Percentiles rank a stretch among this genome's conserved stretches.
Evolutionary conservation across 192 early-diverging fungal species (phyloP).

Genomic region (Coemansia javaensis): DNA sequence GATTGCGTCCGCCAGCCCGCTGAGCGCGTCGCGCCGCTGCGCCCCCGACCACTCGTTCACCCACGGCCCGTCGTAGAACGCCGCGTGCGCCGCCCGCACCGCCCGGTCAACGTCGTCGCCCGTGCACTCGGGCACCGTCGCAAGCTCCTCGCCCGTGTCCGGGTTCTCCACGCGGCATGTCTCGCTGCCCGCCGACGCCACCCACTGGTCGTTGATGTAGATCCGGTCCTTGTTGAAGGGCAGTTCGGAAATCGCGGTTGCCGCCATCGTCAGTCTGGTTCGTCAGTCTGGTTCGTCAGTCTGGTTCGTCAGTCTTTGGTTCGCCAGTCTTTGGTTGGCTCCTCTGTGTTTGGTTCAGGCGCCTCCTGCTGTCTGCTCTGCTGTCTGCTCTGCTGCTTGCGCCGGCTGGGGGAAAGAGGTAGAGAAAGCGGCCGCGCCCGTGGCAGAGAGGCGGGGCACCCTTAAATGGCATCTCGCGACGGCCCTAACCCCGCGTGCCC

Average conservation of each 20-base stretch:
- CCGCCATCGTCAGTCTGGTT: not conserved
- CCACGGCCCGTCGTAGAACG: constrained; percentile 47
- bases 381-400: too few relatives aligned
- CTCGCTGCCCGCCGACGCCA: constrained; percentile 2
- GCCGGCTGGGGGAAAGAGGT: too few relatives aligned
- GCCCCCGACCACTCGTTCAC: constrained; percentile 45
- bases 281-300: too few relatives aligned
- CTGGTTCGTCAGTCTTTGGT: too few relatives aligned
- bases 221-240: constrained; percentile 35
- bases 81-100: constrained; percentile 36
- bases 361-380: too few relatives aligned
- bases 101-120: constrained; percentile 35
- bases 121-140: constrained; percentile 35
- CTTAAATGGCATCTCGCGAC: too few relatives aligned
- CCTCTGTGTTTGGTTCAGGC: too few relatives aligned
- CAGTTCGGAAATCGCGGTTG: constrained; percentile 14
- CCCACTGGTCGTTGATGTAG: constrained; percentile 39
- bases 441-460: too few relatives aligned
- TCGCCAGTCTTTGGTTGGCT: too few relatives aligned
- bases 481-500: too few relatives aligned
- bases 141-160: constrained; percentile 31
- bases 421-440: too few relatives aligned
- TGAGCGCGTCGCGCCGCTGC: constrained; percentile 51
- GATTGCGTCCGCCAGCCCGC: constrained; percentile 37
- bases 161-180: constrained; percentile 39